These are phyloP conservation scores for Fusarium sp. DNA, from an alignment of 2,329 filamentous ascomycete genomes.

Conservation along the genomic window DNA sequence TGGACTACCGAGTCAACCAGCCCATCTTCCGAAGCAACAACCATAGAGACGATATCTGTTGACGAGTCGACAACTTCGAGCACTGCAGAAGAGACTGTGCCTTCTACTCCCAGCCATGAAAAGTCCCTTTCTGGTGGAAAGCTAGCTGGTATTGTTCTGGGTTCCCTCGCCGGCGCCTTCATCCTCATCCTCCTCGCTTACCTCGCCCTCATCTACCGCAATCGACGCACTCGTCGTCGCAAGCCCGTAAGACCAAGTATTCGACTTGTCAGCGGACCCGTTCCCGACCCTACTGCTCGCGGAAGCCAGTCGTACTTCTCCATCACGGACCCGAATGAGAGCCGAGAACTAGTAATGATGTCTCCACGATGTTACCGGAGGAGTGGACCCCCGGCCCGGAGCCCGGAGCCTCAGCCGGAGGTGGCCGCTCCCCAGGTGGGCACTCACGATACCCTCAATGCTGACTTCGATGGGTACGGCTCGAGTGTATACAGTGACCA, in stretches of 20 bases:
- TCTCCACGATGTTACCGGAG: background rate
- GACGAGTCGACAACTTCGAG: background rate
- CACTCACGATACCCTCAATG: background rate
- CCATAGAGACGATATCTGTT: background rate
- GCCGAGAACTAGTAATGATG: background rate
- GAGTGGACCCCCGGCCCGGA: background rate
- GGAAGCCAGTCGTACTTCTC: background rate
- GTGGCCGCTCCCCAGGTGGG: background rate
- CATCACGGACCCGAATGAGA: background rate
- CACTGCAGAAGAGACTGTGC: background rate
- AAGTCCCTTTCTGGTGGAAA: background rate
- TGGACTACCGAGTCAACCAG: background rate
- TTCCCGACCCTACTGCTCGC: background rate
- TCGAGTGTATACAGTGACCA: slow-evolving; percentile 22
- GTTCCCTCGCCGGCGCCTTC: background rate
- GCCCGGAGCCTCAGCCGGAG: background rate
- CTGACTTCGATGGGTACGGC: slow-evolving; percentile 1
- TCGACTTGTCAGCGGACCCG: background rate
- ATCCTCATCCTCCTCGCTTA: background rate
- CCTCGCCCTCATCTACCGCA: background rate
- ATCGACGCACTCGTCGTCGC: background rate
- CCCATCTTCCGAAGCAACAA: background rate
- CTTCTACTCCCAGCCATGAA: background rate
- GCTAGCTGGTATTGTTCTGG: slow-evolving; percentile 4
- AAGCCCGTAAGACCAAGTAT: background rate